Conservation (phyloP, 805 yeast genomes). For the Grigorovia transvaalensis region DNA sequence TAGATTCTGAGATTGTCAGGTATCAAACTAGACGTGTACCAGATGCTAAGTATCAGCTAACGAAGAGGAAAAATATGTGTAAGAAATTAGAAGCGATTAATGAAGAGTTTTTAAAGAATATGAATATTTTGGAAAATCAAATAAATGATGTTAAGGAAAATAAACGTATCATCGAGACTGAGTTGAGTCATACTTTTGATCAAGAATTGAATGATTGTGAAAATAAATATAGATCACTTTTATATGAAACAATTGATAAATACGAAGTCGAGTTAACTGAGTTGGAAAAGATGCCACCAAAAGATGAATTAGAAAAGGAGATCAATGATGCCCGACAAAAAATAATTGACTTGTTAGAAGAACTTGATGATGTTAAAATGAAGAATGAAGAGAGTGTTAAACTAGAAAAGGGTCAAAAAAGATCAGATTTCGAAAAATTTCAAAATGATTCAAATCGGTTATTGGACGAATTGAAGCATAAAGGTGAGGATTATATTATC, state of each 20-base stretch:
- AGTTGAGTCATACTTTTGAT: constrained; percentile 14
- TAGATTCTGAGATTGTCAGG: constrained; percentile 4
- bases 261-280: constrained; percentile 15
- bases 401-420: constrained; percentile 5
- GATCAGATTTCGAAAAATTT: constrained; percentile 1
- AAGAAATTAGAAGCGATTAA: constrained; percentile 8
- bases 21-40: constrained; percentile 14
- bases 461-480: neutral
- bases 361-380: constrained; percentile 4
- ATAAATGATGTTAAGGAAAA: constrained; percentile 4
- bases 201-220: constrained; percentile 23
- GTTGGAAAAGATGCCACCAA: constrained; percentile 15
- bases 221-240: constrained; percentile 13
- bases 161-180: constrained; percentile 8
- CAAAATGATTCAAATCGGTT: neutral
- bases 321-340: constrained; percentile 10
- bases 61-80: constrained; percentile 17
- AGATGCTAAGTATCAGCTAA: constrained; percentile 18
- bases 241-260: constrained; percentile 8
- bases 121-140: constrained; percentile 10
- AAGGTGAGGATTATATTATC: neutral
- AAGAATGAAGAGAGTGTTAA: neutral
- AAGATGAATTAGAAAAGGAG: constrained; percentile 14
- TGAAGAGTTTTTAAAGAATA: constrained; percentile 1
- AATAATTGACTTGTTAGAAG: constrained; percentile 7